Evolutionary conservation across 2,329 filamentous ascomycete species (phyloP), one percentile per base, ranked within the genome.

Genomic region (Fusarium devonianum): DNA sequence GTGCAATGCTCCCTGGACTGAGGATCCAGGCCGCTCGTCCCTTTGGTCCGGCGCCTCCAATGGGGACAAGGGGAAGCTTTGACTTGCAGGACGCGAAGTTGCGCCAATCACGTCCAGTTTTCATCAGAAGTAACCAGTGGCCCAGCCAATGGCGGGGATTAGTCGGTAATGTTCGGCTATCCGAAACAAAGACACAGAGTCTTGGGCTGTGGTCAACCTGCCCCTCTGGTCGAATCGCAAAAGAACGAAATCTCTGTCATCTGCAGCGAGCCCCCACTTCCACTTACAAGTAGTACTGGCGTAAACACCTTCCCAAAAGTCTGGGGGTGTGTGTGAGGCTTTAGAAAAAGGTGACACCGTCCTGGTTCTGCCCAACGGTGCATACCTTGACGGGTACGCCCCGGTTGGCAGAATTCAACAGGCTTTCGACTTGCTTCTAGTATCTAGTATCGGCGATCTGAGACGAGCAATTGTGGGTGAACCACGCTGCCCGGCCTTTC

Each of bases 141-240:
- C n/a, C 34, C 26, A 14, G 11, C 61, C 58, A 64, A 61, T 64
- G 10, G 17, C 46, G 62, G 62, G 50, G 59, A 60, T 55, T 64
- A 61, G 29, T 64, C 62, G 62, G 62, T 47, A 61, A 60, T 32
- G 49, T 57, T 64, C 62, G 62, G 62, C 38, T 61, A 61, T 53
- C 7, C 14, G 12, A 34, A 44, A 56, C 26, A 45, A 30, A 49
- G 39, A 52, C 50, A 32, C 26, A 33, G 33, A 43, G 28, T 26
- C 52, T 55, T 53, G 35, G 29, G 34, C 21, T 18, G 21, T 39
- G 30, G 54, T 28, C 46, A 56, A 45, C 39, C 45, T 49, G 37
- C 37, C 32, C n/a, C 26, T 19, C 13, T 19, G 32, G 42, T 38
- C 60, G 49, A 64, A 64, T 64, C 53, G 57, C 22, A 49, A 35